Conservation (phyloP, 768 basidiomycete genomes). For the Leccinum obscurum region DNA sequence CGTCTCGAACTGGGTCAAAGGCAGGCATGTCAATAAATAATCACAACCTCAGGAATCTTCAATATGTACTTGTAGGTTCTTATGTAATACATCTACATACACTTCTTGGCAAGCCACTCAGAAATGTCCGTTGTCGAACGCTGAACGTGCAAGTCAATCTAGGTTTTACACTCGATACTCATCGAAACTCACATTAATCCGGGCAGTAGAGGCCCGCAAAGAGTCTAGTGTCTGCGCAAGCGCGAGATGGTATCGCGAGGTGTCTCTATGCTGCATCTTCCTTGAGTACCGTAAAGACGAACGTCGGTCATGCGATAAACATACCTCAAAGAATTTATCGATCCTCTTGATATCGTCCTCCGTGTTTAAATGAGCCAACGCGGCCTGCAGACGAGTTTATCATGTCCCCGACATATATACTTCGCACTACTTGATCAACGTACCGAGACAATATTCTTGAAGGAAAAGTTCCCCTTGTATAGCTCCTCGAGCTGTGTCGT, state of each 20-base stretch:
- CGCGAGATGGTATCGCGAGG: conserved; percentile 62
- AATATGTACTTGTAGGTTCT: neutral
- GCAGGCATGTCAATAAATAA: conserved; percentile 37
- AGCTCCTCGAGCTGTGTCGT: conserved; percentile 56
- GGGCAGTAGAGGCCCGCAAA: conserved; percentile 58
- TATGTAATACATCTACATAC: conserved; percentile 19
- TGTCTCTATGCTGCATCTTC: conserved; percentile 56
- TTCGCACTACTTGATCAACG: conserved; percentile 13
- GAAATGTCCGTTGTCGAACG: conserved; percentile 59
- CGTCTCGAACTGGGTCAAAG: conserved; percentile 88
- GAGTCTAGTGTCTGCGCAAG: conserved; percentile 70
- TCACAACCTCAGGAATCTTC: neutral
- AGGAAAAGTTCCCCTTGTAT: conserved; percentile 67
- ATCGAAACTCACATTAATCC: conserved; percentile 52
- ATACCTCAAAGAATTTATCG: conserved; percentile 75
- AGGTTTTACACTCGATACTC: neutral
- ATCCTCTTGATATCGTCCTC: conserved; percentile 63
- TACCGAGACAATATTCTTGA: conserved; percentile 55
- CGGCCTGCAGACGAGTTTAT: conserved; percentile 28
- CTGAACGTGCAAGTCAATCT: conserved; percentile 31
- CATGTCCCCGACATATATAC: neutral
- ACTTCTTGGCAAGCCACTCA: conserved; percentile 46
- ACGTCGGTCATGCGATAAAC: conserved; percentile 6
- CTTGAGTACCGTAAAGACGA: neutral
- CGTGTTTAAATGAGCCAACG: conserved; percentile 55